Evolutionary conservation across 257 asterid species (phyloP).

Genomic region (Forsythia viridissima): DNA sequence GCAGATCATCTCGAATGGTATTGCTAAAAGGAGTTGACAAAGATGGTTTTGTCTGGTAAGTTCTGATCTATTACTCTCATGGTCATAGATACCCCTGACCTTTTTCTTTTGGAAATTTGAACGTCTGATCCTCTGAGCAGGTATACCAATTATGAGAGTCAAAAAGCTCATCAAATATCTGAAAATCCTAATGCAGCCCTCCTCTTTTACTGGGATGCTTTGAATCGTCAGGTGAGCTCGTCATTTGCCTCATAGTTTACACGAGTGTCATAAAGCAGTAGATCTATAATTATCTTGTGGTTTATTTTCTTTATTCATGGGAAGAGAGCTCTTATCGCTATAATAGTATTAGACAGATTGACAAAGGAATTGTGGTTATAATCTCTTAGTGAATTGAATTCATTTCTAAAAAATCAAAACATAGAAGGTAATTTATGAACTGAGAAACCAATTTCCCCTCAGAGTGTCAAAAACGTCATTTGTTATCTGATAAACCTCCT

Average conservation of each 20-base stretch:
- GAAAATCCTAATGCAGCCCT: conserved; percentile 79
- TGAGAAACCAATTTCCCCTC: neutral
- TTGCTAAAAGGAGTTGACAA: conserved; percentile 66
- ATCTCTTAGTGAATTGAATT: neutral
- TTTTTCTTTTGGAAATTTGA: conserved; percentile 16
- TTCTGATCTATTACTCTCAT: conserved; percentile 26
- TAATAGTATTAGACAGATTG: conserved; percentile 2
- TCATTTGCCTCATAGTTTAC: conserved; percentile 3
- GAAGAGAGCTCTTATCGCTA: conserved; percentile 7
- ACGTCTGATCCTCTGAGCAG: conserved; percentile 40
- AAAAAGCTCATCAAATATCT: conserved; percentile 65
- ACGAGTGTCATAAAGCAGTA: conserved; percentile 10
- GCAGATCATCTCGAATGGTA: conserved; percentile 80
- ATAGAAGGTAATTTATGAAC: conserved; percentile 1
- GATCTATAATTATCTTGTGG: conserved; percentile 1
- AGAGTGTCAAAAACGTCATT: neutral
- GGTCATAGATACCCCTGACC: conserved; percentile 16
- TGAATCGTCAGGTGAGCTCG: conserved; percentile 71
- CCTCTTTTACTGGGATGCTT: conserved; percentile 66
- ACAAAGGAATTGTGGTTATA: conserved; percentile 18
- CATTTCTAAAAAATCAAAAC: neutral
- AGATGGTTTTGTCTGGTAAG: conserved; percentile 76
- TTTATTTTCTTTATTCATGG: conserved; percentile 10
- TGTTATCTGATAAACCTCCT: neutral
- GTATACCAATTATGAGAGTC: conserved; percentile 77